Evolutionary conservation across 2,329 filamentous ascomycete genomes (phyloP).

Genomic region (Botryosphaeria dothidea): DNA sequence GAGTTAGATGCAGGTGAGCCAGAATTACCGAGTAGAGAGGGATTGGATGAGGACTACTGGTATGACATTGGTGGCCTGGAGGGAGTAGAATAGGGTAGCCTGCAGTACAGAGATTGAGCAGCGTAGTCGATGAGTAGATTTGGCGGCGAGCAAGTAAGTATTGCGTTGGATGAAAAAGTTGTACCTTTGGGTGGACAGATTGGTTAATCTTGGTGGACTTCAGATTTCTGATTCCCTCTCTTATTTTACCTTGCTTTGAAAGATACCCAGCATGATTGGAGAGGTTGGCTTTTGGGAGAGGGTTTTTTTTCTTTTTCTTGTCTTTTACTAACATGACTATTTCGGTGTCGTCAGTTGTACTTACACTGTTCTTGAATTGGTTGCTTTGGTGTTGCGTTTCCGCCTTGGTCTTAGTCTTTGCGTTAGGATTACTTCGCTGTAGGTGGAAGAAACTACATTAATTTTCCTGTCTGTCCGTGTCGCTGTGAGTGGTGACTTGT

Average conservation of each 20-base stretch:
- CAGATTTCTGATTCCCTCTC: not conserved
- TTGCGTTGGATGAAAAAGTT: not conserved
- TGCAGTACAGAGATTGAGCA: not conserved
- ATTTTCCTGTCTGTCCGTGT: too few species aligned
- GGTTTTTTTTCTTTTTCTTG: not conserved
- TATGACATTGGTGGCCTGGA: constrained; percentile 63
- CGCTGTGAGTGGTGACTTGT: too few species aligned
- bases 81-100: not conserved
- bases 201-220: not conserved
- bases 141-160: not conserved
- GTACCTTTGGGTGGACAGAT: not conserved
- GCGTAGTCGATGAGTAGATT: not conserved
- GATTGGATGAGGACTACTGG: constrained; percentile 89
- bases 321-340: not conserved
- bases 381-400: too few species aligned
- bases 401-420: too few species aligned
- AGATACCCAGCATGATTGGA: not conserved
- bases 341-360: not conserved
- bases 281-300: not conserved
- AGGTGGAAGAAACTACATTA: too few species aligned
- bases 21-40: constrained; percentile 77
- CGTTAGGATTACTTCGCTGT: too few species aligned
- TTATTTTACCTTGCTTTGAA: not conserved
- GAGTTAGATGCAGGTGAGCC: constrained; percentile 68
- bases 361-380: too few species aligned